Evolutionary conservation across 768 basidiomycete genomes (phyloP).

Genomic region (Mycena capillaripes): DNA sequence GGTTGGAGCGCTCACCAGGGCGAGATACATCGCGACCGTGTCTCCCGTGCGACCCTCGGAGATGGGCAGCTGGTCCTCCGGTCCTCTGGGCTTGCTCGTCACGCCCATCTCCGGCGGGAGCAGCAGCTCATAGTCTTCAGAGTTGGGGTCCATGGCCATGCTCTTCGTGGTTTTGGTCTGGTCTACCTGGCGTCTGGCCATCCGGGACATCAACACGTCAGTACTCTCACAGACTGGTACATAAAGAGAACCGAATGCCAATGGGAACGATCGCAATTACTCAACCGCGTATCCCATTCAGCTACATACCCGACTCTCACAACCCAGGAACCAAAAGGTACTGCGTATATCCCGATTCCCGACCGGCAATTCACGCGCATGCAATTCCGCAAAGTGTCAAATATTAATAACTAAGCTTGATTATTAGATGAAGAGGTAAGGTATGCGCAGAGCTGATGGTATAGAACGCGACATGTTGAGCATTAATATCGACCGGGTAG

Average conservation of each 20-base stretch:
- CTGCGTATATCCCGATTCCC: not conserved
- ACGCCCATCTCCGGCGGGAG: conserved; percentile 37
- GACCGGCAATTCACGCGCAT: not conserved
- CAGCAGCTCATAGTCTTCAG: conserved; percentile 45
- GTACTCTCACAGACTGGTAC: not conserved
- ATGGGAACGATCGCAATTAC: conserved; percentile 1
- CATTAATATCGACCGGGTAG: conserved; percentile 9
- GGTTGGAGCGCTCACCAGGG: conserved; percentile 53
- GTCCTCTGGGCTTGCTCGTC: conserved; percentile 36
- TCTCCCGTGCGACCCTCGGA: conserved; percentile 59
- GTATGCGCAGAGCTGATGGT: conserved; percentile 33
- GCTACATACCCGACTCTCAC: not conserved
- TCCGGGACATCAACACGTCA: conserved; percentile 26
- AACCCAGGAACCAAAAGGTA: not conserved
- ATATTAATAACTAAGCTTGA: conserved; percentile 35
- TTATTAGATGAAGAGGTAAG: conserved; percentile 27
- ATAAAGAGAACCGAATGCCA: not conserved
- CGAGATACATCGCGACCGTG: conserved; percentile 47
- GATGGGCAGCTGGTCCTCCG: conserved; percentile 49
- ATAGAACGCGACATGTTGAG: conserved; percentile 31
- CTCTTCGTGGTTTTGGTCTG: not conserved
- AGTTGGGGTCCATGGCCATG: conserved; percentile 33
- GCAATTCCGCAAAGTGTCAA: conserved; percentile 14
- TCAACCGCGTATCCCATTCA: not conserved
- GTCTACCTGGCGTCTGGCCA: conserved; percentile 1